Evolutionary conservation across 768 basidiomycete genomes (phyloP).

Genomic region (Lactifluus volemus): DNA sequence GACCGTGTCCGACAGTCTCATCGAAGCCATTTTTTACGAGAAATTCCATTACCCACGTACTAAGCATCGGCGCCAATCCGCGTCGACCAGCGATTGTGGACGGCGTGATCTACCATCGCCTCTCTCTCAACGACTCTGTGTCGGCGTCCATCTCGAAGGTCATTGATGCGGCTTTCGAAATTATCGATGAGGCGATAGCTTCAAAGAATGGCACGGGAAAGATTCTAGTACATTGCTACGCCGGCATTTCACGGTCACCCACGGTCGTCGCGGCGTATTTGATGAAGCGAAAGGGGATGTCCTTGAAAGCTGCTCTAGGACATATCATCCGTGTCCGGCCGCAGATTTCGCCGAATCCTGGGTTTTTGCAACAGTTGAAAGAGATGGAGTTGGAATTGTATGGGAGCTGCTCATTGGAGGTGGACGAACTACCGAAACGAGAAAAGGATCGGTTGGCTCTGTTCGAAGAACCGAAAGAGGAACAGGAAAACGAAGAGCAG

Average conservation of each 20-base stretch:
- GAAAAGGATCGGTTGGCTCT: slow-evolving; percentile 29
- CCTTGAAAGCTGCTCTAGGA: slow-evolving; percentile 32
- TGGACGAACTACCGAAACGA: slow-evolving; percentile 30
- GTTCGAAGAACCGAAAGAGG: slow-evolving; percentile 20
- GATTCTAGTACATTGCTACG: slow-evolving; percentile 38
- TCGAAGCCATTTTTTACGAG: slow-evolving; percentile 28
- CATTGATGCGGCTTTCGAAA: slow-evolving; percentile 23
- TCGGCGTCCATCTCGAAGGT: slow-evolving; percentile 26
- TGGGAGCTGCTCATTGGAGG: slow-evolving; percentile 27
- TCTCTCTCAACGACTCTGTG: slow-evolving; percentile 31
- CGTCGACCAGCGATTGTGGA: slow-evolving; percentile 19
- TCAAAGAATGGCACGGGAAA: slow-evolving; percentile 21
- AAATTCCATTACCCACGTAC: slow-evolving; percentile 32
- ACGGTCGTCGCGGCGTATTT: slow-evolving; percentile 35
- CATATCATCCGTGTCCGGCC: slow-evolving; percentile 30
- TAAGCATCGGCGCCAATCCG: slow-evolving; percentile 21
- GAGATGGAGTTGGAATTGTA: slow-evolving; percentile 21
- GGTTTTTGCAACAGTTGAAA: slow-evolving; percentile 37
- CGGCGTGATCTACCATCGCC: slow-evolving; percentile 31
- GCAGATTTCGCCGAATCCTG: slow-evolving; percentile 33
- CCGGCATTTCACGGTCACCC: slow-evolving; percentile 40
- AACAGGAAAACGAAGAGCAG: not conserved
- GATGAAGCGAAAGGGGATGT: slow-evolving; percentile 30
- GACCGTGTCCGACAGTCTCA: slow-evolving; percentile 34
- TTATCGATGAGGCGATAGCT: slow-evolving; percentile 24